A percentile compares a stretch with the other conserved stretches of the same genome.
Conservation (phyloP, 495 filamentous ascomycete species). For the Talaromyces thailandensis region DNA sequence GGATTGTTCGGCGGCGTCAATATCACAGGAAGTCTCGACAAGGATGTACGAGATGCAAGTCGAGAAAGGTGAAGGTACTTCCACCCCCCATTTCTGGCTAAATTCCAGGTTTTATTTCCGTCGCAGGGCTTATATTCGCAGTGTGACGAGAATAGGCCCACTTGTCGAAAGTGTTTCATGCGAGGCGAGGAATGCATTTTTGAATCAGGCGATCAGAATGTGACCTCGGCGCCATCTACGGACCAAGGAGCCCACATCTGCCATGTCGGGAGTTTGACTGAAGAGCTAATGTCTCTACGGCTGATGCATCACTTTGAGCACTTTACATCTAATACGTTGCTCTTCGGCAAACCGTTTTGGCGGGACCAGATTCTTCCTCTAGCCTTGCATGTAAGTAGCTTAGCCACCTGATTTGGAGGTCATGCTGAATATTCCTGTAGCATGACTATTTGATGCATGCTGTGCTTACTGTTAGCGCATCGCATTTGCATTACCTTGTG, state of each 20-base stretch:
- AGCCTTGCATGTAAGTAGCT: not conserved
- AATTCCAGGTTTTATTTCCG: not conserved
- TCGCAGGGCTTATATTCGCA: not conserved
- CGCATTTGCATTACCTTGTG: not conserved
- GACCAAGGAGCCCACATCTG: not conserved
- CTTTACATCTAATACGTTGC: not conserved
- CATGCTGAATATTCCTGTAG: not conserved
- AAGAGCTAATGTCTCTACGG: not conserved
- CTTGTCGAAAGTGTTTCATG: not conserved
- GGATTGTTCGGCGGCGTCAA: not conserved
- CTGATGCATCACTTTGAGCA: constrained; percentile 3
- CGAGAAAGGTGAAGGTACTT: constrained; percentile 1
- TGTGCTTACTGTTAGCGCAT: not conserved
- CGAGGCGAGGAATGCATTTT: not conserved
- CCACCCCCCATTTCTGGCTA: no score
- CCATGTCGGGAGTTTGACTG: not conserved
- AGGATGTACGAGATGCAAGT: not conserved
- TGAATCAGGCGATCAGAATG: not conserved
- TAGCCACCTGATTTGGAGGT: not conserved
- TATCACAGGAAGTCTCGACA: constrained; percentile 1
- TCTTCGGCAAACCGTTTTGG: not conserved
- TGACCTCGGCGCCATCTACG: no score
- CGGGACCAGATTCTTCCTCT: constrained; percentile 2
- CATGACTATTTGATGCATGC: constrained; percentile 3
- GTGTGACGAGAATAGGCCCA: not conserved